Base-by-base conservation (phyloP, 805 yeast species). In the Wickerhamiella azymoides region DNA sequence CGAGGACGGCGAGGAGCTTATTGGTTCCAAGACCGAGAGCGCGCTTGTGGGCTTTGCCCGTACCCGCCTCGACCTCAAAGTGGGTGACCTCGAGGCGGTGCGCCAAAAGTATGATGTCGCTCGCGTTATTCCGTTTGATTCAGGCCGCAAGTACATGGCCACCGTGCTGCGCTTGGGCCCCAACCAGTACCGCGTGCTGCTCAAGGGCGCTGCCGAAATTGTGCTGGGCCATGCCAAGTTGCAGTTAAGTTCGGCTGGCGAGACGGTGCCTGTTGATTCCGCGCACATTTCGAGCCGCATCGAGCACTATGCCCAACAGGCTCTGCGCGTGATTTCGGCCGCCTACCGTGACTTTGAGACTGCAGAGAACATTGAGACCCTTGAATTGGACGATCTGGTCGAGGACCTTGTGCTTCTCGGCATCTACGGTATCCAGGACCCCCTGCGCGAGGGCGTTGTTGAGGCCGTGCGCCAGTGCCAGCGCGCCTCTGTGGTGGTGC, bases 171-270 rank as follows among this genome's bases (percentile, higher is more conserved):
- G 70, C 45, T 62, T 65, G 11, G 68, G 66, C 14, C 30, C 35
- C 24, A 58, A 55, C 28, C 43, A 47, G 14, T 80, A 63, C 60
- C 71, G 92, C 47, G 66, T 85, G 45, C 79, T 73, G 51, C 67
- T 84, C 48, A 92, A 92, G 66, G 98, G 99, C 51, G 98, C 98
- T 1, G 88, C 96, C 1, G 99, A 92, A 64, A 74, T 92, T 49
- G 72, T 92, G 11, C 70, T 82, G 51, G 68, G 70, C 18, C 38
- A 37, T 13, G 28, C 19, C 8, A 27, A 27, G 26, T 36, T 39
- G 18, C 26, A 26, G 14, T 3, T 10, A 14, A 9, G 13, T 3
- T 30, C 33, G 5, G 24, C n/a, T 8, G 43, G 33, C 19, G n/a
- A 32, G 6, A 32, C 38, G 1, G 36, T 48, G 35, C 46, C 53